These are phyloP conservation scores for Lachnellula hyalina DNA, from an alignment of 2,329 filamentous ascomycete genomes.

Conservation along the genomic window DNA sequence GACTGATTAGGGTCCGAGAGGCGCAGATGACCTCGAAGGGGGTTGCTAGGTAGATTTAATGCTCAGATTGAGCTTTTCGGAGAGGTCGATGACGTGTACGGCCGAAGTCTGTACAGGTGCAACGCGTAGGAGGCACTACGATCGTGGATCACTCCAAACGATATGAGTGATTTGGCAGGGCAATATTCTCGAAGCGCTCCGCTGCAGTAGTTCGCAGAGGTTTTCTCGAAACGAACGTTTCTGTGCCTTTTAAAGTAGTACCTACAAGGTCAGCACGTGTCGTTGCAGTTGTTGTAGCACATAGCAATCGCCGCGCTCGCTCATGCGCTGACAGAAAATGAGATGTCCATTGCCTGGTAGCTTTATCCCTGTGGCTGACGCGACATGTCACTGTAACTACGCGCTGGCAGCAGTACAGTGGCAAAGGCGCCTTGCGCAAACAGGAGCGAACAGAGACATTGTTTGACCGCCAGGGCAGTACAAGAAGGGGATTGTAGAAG, in stretches of 20 bases:
- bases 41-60: constrained; percentile 29
- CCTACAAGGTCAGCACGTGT: constrained; percentile 33
- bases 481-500: constrained; percentile 2
- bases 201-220: constrained; percentile 30
- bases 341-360: constrained; percentile 16
- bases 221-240: constrained; percentile 29
- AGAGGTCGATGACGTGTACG: constrained; percentile 30
- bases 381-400: constrained; percentile 21
- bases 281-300: constrained; percentile 29
- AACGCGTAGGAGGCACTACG: constrained; percentile 21
- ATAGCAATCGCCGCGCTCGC: constrained; percentile 17
- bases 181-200: constrained; percentile 28
- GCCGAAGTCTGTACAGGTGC: constrained; percentile 29
- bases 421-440: constrained; percentile 11
- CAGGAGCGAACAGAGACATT: constrained; percentile 23
- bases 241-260: constrained; percentile 26
- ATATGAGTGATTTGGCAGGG: constrained; percentile 22
- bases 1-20: constrained; percentile 16
- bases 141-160: constrained; percentile 16
- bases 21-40: constrained; percentile 31
- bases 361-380: neutral
- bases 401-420: constrained; percentile 13
- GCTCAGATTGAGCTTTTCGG: constrained; percentile 24
- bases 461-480: constrained; percentile 22
- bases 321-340: constrained; percentile 23